Evolutionary conservation across 306 rosid genomes (phyloP).

Genomic region (Astragalus membranaceus): DNA sequence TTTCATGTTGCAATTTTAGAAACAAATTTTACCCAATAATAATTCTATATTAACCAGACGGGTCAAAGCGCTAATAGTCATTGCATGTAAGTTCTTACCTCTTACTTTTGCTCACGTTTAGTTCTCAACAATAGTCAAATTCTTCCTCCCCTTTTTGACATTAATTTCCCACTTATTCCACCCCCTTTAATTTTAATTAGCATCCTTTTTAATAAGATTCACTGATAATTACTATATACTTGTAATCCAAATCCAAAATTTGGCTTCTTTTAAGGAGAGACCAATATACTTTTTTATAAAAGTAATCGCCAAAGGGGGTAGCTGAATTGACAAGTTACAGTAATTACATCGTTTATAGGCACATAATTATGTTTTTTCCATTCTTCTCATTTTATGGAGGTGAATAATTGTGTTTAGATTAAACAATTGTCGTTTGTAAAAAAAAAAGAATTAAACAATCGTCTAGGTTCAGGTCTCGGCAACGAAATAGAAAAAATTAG

Average conservation of each 20-base stretch:
- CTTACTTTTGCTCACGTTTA: too few relatives aligned
- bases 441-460: too few relatives aligned
- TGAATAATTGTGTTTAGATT: too few relatives aligned
- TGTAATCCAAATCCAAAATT: constrained; percentile 11
- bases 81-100: too few relatives aligned
- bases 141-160: constrained; percentile 20
- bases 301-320: constrained; percentile 17
- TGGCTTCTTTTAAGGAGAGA: constrained; percentile 24
- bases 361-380: background rate
- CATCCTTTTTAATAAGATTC: background rate
- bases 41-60: too few relatives aligned
- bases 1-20: too few relatives aligned
- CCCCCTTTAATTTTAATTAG: background rate
- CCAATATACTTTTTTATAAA: background rate
- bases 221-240: background rate
- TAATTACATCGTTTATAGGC: constrained; percentile 4
- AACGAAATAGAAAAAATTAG: too few relatives aligned
- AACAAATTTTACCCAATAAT: too few relatives aligned
- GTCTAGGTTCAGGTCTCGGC: too few relatives aligned
- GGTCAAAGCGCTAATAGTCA: too few relatives aligned
- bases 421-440: too few relatives aligned
- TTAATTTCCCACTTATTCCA: background rate
- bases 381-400: too few relatives aligned
- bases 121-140: background rate
- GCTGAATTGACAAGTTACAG: constrained; percentile 18